Conservation (phyloP, 495 filamentous ascomycete genomes). For the Penicillium silybi region DNA sequence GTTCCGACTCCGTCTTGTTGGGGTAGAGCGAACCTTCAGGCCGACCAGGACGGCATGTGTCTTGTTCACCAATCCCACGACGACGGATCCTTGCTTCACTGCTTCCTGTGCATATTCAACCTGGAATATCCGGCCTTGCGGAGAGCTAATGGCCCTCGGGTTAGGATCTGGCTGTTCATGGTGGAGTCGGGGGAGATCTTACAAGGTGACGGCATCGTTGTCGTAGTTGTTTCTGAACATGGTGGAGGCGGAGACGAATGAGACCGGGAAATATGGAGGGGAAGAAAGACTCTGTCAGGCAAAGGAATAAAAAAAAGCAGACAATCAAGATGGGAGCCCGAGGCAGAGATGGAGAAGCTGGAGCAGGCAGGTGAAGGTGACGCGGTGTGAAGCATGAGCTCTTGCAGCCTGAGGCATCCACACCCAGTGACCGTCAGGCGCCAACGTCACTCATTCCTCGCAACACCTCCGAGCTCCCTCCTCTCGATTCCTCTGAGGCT, state of each 20-base stretch:
- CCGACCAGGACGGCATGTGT: slow-evolving; percentile 95
- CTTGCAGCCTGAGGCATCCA: slow-evolving; percentile 36
- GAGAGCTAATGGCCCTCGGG: slow-evolving; percentile 61
- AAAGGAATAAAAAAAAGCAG: slow-evolving; percentile 18
- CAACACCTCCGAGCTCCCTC: slow-evolving; percentile 9
- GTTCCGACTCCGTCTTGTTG: neutral
- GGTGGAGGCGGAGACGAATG: slow-evolving; percentile 23
- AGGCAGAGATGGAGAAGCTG: slow-evolving; percentile 25
- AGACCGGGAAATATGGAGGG: slow-evolving; percentile 1
- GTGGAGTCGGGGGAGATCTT: slow-evolving; percentile 40
- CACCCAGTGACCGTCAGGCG: slow-evolving; percentile 31
- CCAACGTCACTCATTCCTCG: slow-evolving; percentile 33
- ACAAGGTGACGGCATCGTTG: slow-evolving; percentile 99
- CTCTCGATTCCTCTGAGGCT: slow-evolving; percentile 22
- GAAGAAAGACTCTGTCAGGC: neutral
- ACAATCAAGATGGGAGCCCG: slow-evolving; percentile 11
- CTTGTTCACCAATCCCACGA: slow-evolving; percentile 95
- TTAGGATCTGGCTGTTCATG: slow-evolving; percentile 18
- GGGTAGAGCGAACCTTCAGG: slow-evolving; percentile 68
- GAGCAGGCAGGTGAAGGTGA: slow-evolving; percentile 30
- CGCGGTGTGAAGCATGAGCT: slow-evolving; percentile 35
- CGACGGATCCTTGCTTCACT: slow-evolving; percentile 97
- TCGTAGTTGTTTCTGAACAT: slow-evolving; percentile 99
- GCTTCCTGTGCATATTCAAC: slow-evolving; percentile 99
- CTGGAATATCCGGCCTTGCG: slow-evolving; percentile 98